A percentile compares a stretch with the other conserved stretches of the same genome.
phyloP scores from a whole-genome alignment of 169 alveolate genomes.

The Plasmodium vivax region DNA sequence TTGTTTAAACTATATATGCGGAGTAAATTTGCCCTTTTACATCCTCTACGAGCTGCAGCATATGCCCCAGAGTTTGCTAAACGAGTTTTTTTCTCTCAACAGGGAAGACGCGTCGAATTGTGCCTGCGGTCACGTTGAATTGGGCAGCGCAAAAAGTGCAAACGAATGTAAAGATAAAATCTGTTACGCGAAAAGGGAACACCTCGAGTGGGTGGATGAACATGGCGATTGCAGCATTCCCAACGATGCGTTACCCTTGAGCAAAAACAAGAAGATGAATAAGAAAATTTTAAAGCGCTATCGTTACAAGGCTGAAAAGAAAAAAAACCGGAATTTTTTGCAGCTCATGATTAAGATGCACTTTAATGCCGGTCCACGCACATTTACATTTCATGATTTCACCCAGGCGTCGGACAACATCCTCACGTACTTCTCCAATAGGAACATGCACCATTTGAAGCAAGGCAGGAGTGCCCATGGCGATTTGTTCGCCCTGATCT shows the following conservation, averaged over 20 bases:
- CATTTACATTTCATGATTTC: conserved; percentile 31
- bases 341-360: conserved; percentile 37
- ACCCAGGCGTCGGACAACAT: conserved; percentile 25
- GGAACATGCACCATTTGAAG: neutral
- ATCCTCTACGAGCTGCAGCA: conserved; percentile 22
- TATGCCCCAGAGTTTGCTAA: conserved; percentile 26
- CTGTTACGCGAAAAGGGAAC: conserved; percentile 16
- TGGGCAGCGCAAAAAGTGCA: neutral
- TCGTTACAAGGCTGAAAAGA: conserved; percentile 16
- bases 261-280: conserved; percentile 35
- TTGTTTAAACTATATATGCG: conserved; percentile 67
- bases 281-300: conserved; percentile 20
- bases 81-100: conserved; percentile 31
- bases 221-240: conserved; percentile 21
- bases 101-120: neutral
- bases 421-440: conserved; percentile 12
- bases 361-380: conserved; percentile 16
- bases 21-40: conserved; percentile 58
- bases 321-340: conserved; percentile 13
- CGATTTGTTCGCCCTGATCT: conserved; percentile 15
- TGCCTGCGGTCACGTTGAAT: neutral
- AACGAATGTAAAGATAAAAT: conserved; percentile 23
- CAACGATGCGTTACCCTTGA: conserved; percentile 13
- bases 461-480: neutral
- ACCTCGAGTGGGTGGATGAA: conserved; percentile 49